Evolutionary conservation across 441 rosid species (phyloP).

Genomic region (Biscutella laevigata): DNA sequence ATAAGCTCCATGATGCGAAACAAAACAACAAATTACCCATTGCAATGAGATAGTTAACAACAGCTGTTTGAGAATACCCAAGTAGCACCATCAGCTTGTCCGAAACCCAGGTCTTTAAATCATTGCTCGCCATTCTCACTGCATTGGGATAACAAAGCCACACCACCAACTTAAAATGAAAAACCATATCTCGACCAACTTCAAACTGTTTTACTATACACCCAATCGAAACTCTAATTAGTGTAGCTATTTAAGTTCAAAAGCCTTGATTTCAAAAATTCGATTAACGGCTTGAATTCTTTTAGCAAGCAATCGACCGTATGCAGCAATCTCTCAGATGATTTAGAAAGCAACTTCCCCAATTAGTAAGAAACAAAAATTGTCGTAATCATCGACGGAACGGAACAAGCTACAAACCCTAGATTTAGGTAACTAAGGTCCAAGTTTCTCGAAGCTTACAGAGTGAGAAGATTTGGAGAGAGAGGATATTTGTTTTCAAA

Average conservation of each 20-base stretch:
- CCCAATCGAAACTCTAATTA: background rate
- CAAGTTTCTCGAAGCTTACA: slow-evolving; percentile 12
- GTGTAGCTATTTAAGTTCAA: background rate
- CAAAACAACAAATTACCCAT: slow-evolving; percentile 36
- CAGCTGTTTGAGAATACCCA: slow-evolving; percentile 61
- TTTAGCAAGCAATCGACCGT: background rate
- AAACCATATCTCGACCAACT: background rate
- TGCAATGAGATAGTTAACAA: slow-evolving; percentile 66
- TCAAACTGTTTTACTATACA: background rate
- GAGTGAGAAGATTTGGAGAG: background rate
- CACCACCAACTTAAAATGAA: background rate
- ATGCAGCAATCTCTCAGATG: too few relatives aligned
- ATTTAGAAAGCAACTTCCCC: background rate
- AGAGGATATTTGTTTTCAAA: background rate
- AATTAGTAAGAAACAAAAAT: background rate
- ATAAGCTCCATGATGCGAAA: background rate
- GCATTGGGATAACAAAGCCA: slow-evolving; percentile 8
- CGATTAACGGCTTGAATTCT: background rate
- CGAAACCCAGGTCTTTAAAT: slow-evolving; percentile 73
- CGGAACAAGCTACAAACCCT: slow-evolving; percentile 14
- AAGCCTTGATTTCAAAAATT: background rate
- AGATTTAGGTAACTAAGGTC: slow-evolving; percentile 14
- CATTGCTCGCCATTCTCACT: slow-evolving; percentile 47
- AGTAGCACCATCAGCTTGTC: slow-evolving; percentile 65
- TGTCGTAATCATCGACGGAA: background rate